phyloP scores from a whole-genome alignment of 2,329 filamentous ascomycete species.

The Aspergillus fijiensis region DNA sequence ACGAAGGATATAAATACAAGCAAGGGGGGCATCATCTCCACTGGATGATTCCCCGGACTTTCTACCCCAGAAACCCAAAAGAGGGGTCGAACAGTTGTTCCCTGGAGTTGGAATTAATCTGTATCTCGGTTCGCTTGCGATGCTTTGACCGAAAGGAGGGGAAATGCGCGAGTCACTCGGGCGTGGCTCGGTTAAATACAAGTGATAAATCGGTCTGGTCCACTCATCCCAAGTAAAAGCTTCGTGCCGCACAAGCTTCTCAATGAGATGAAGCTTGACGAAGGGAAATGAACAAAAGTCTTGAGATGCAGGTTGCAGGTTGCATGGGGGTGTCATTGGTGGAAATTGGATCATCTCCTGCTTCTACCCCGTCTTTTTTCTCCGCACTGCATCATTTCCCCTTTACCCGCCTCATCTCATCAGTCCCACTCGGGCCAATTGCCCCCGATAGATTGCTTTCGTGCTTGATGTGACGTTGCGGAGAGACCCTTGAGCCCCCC shows the following conservation, averaged over 20 bases:
- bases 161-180: background rate
- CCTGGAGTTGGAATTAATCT: slow-evolving; percentile 1
- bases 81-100: slow-evolving; percentile 5
- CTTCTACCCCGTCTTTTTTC: background rate
- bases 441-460: background rate
- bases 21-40: background rate
- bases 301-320: background rate
- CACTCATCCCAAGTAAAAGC: background rate
- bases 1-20: background rate
- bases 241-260: background rate
- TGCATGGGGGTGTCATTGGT: slow-evolving; percentile 16
- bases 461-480: background rate
- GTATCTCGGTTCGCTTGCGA: slow-evolving; percentile 2
- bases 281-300: background rate
- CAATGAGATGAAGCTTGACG: background rate
- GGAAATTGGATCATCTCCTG: slow-evolving; percentile 10
- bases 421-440: background rate
- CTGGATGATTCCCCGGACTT: slow-evolving; percentile 6
- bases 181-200: background rate
- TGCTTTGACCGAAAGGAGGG: slow-evolving; percentile 4
- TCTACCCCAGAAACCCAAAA: slow-evolving; percentile 9
- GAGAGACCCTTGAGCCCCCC: background rate
- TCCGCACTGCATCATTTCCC: background rate
- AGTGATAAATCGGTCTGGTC: background rate
- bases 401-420: background rate